Conservation (phyloP, 2,329 filamentous ascomycete species). For the Rhynchosporium agropyri region DNA sequence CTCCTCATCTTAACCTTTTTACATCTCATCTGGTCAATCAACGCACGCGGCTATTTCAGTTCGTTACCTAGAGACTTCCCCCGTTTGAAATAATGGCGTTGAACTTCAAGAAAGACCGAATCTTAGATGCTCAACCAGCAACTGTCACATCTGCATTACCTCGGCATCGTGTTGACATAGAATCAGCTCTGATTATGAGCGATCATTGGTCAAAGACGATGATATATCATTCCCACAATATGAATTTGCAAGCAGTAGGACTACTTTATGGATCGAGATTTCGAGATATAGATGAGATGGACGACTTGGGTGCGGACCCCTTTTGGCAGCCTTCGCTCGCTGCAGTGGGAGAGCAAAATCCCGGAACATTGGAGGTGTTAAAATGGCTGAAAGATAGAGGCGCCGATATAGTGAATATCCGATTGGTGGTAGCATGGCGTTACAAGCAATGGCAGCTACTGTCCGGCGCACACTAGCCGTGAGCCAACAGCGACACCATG, state of each 20-base stretch:
- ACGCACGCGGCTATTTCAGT: no score
- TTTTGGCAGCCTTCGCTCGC: not conserved
- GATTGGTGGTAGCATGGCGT: not conserved
- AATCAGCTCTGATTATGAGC: no score
- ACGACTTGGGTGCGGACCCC: not conserved
- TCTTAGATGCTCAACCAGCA: no score
- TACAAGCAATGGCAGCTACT: not conserved
- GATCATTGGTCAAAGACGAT: not conserved
- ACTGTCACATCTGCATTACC: no score
- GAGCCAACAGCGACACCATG: no score
- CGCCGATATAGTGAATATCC: not conserved
- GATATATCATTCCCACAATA: not conserved
- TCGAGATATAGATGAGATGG: slow-evolving; percentile 5
- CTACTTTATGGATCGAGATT: not conserved
- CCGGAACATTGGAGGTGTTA: not conserved
- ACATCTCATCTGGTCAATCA: no score
- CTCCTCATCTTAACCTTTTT: no score
- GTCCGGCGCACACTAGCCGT: not conserved
- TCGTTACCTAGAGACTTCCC: no score
- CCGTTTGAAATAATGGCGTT: no score
- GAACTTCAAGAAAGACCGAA: no score
- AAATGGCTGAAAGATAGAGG: slow-evolving; percentile 6
- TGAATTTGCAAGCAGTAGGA: not conserved
- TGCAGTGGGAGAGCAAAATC: not conserved
- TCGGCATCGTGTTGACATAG: no score